Percentiles rank a stretch among this genome's conserved stretches.
These are phyloP conservation scores for Botrytis sinoallii DNA, from an alignment of 2,329 filamentous ascomycete genomes.

Conservation along the genomic window DNA sequence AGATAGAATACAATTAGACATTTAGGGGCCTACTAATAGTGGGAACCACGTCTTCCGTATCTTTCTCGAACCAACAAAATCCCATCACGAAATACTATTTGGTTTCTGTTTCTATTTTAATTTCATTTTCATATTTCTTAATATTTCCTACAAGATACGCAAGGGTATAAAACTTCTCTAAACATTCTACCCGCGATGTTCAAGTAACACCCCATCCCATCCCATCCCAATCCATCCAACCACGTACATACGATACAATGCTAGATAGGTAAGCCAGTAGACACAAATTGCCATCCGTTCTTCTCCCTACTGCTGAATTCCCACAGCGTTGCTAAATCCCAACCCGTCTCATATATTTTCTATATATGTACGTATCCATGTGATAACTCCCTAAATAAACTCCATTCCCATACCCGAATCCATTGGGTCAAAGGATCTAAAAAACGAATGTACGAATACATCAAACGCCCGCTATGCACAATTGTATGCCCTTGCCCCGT, in stretches of 20 bases:
- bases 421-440: background rate
- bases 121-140: background rate
- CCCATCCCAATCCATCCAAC: background rate
- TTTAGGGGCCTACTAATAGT: too few relatives aligned
- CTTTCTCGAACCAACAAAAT: too few relatives aligned
- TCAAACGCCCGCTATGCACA: conserved; percentile 15
- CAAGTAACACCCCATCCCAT: background rate
- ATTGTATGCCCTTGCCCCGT: background rate
- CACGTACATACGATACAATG: background rate
- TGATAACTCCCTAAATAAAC: background rate
- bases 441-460: background rate
- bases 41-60: too few relatives aligned
- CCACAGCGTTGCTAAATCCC: background rate
- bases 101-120: background rate
- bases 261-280: background rate
- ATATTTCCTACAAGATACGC: background rate
- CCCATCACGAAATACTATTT: too few relatives aligned
- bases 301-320: background rate
- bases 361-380: background rate
- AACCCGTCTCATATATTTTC: background rate
- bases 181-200: background rate
- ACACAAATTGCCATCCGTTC: background rate
- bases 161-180: background rate
- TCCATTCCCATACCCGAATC: background rate
- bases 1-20: too few relatives aligned